phyloP scores from a whole-genome alignment of 2,329 filamentous ascomycete species.

The Conoideocrella luteorostrata region DNA sequence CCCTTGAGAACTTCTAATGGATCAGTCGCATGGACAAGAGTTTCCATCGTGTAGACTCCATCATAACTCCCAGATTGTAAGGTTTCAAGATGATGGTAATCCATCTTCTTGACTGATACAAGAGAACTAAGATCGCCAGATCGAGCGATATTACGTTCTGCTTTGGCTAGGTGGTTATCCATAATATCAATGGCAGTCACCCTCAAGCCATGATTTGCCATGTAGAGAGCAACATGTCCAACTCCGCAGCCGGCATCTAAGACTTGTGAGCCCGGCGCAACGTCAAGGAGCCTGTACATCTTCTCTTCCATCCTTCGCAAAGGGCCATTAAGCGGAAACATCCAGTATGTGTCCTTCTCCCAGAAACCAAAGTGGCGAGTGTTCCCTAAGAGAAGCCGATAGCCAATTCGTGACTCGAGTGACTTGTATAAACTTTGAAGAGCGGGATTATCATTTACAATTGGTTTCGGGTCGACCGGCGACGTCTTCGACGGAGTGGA shows the following conservation, averaged over 20 bases:
- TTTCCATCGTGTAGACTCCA: conserved; percentile 51
- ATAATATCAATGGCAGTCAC: conserved; percentile 44
- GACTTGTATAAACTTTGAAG: conserved; percentile 40
- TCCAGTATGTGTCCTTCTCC: conserved; percentile 36
- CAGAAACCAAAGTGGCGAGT: conserved; percentile 46
- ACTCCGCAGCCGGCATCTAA: conserved; percentile 47
- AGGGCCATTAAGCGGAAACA: conserved; percentile 37
- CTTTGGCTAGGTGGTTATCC: conserved; percentile 38
- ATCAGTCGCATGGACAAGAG: conserved; percentile 47
- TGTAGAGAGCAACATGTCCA: conserved; percentile 41
- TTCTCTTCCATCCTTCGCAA: conserved; percentile 45
- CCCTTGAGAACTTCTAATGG: conserved; percentile 34
- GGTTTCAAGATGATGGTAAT: conserved; percentile 44
- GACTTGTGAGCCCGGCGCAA: conserved; percentile 34
- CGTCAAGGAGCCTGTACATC: conserved; percentile 30
- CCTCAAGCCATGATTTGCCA: conserved; percentile 35
- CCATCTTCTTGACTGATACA: conserved; percentile 35
- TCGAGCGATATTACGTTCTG: conserved; percentile 31
- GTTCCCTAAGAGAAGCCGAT: conserved; percentile 36
- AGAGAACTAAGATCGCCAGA: conserved; percentile 25
- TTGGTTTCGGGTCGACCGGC: conserved; percentile 5
- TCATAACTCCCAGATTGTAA: conserved; percentile 35
- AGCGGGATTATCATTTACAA: conserved; percentile 31
- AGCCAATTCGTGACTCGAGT: conserved; percentile 38
- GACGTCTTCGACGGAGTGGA: not conserved